Percentiles rank a stretch among this genome's conserved stretches.
Evolutionary conservation across 2,329 filamentous ascomycete genomes (phyloP).

Genomic region (Microsporum audouinii): DNA sequence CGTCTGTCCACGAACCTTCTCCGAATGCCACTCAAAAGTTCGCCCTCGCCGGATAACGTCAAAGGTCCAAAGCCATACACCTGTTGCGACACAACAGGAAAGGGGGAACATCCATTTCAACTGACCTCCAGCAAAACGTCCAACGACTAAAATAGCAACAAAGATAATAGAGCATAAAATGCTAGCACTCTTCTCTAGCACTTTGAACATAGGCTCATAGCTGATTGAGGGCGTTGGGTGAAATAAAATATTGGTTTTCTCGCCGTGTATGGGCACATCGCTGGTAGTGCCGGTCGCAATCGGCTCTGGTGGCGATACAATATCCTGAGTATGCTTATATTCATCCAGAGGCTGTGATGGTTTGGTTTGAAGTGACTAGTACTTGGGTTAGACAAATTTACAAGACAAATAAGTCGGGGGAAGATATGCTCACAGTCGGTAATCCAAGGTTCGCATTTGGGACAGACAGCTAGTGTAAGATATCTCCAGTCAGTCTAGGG

Average conservation of each 20-base stretch:
- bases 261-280: slow-evolving; percentile 88
- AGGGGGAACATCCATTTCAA: slow-evolving; percentile 67
- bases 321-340: slow-evolving; percentile 75
- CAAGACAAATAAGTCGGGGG: not conserved
- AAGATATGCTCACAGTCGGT: slow-evolving; percentile 42
- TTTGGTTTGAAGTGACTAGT: slow-evolving; percentile 55
- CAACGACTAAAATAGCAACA: slow-evolving; percentile 61
- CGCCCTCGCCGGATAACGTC: slow-evolving; percentile 72
- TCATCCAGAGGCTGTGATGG: slow-evolving; percentile 61
- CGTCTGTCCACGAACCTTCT: slow-evolving; percentile 71
- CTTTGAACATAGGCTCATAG: slow-evolving; percentile 76
- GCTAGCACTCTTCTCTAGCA: slow-evolving; percentile 63
- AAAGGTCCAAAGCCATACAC: slow-evolving; percentile 80
- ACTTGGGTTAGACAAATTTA: not conserved
- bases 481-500: not conserved
- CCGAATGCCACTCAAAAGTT: slow-evolving; percentile 77
- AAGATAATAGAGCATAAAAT: slow-evolving; percentile 60
- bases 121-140: slow-evolving; percentile 66
- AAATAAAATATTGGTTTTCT: slow-evolving; percentile 93
- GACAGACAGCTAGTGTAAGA: slow-evolving; percentile 52
- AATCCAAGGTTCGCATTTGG: slow-evolving; percentile 83
- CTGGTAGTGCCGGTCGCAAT: slow-evolving; percentile 70
- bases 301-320: slow-evolving; percentile 83
- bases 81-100: slow-evolving; percentile 58
- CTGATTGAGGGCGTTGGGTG: slow-evolving; percentile 84